A percentile compares a stretch with the other conserved stretches of the same genome.
Conservation (phyloP, 768 basidiomycete species). For the Tricholoma furcatifolium region DNA sequence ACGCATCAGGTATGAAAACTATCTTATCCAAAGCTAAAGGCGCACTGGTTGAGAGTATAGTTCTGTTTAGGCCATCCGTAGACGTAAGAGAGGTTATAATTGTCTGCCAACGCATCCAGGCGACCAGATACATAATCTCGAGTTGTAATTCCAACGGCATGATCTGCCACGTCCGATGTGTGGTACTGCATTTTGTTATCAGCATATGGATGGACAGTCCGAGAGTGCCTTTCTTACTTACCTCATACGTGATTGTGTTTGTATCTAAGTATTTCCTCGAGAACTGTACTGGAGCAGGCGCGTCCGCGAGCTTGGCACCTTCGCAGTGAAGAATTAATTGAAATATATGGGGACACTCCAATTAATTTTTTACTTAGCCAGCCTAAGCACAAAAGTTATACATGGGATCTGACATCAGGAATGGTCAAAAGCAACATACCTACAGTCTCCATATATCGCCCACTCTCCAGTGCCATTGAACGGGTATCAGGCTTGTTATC, state of each 20-base stretch:
- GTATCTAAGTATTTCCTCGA: constrained; percentile 74
- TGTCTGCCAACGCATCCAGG: constrained; percentile 47
- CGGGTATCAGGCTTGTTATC: constrained; percentile 59
- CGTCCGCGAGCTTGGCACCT: background rate
- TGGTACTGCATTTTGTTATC: constrained; percentile 51
- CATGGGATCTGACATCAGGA: no score
- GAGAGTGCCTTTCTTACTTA: no score
- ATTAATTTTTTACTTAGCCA: constrained; percentile 1
- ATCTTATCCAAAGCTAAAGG: background rate
- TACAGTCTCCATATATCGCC: constrained; percentile 92
- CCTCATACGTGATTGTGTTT: constrained; percentile 73
- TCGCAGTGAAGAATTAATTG: no score
- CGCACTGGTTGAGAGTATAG: constrained; percentile 63
- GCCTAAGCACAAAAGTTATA: background rate
- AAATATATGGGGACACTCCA: no score
- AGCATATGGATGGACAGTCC: constrained; percentile 8
- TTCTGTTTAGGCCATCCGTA: constrained; percentile 77
- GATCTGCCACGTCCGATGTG: constrained; percentile 40
- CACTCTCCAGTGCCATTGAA: constrained; percentile 77
- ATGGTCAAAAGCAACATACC: constrained; percentile 37
- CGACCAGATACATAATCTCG: constrained; percentile 55
- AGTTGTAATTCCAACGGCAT: constrained; percentile 56
- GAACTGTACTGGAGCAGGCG: constrained; percentile 51
- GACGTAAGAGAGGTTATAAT: constrained; percentile 58
- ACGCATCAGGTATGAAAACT: background rate